Percentiles rank a stretch among this genome's conserved stretches.
Conservation (phyloP, 306 rosid genomes). For the Inga laurina region DNA sequence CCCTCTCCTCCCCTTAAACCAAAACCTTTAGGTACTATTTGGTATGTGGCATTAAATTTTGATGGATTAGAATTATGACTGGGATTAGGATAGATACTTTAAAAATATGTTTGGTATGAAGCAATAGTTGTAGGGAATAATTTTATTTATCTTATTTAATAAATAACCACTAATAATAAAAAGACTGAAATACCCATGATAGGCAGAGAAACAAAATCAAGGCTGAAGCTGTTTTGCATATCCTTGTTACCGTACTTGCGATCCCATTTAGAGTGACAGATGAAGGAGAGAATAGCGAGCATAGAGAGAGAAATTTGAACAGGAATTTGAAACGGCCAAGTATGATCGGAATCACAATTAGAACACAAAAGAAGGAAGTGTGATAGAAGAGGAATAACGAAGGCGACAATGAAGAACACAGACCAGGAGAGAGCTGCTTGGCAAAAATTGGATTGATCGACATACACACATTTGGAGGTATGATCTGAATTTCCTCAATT, state of each 20-base stretch:
- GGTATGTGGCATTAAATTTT: no score
- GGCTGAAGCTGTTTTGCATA: no score
- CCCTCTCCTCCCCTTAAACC: no score
- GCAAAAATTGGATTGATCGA: constrained; percentile 62
- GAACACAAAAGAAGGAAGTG: constrained; percentile 71
- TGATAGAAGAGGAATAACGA: constrained; percentile 55
- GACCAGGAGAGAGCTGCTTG: constrained; percentile 63
- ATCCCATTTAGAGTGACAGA: constrained; percentile 59
- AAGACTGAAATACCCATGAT: no score
- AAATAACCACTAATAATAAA: no score
- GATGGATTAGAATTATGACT: no score
- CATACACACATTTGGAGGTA: constrained; percentile 62
- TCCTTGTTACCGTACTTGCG: constrained; percentile 44
- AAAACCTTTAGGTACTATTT: no score
- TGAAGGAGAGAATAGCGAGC: constrained; percentile 57
- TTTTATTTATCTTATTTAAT: no score
- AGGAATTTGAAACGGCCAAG: constrained; percentile 68
- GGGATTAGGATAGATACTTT: no score
- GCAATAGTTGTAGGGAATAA: no score
- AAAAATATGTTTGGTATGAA: no score
- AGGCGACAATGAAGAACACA: constrained; percentile 53
- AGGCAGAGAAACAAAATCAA: no score
- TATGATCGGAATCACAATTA: constrained; percentile 64
- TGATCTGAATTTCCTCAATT: constrained; percentile 48
- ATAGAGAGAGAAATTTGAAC: constrained; percentile 68